Base-by-base conservation (phyloP, 2,329 filamentous ascomycete genomes). In the Cladophialophora carrionii region DNA sequence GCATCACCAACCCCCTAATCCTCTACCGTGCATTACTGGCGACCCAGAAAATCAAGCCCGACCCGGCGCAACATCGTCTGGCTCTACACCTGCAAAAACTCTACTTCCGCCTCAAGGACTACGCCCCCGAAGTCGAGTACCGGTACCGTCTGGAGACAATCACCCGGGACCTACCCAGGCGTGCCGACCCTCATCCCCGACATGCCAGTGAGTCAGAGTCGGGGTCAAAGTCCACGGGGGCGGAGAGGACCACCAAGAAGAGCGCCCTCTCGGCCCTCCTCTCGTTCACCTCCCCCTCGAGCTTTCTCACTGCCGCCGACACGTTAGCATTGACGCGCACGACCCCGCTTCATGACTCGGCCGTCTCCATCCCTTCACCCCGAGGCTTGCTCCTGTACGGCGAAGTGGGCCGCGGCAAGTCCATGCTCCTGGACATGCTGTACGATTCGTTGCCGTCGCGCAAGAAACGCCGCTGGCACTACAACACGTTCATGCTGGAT, bases 401-500 rank as follows among this genome's bases (percentile, higher is more conserved):
- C 6, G 90, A 92, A 73, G 91, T 95, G 1, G 91, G 91, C 10
- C 92, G 89, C 0, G 90, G 91, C 14, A 95, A 95, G 75, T 90
- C 87, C 4, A 92, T 95, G 89, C 83, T 95, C n/a, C 83, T 93
- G 14, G 90, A 94, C 72, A 79, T 95, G 0, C 85, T 95, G n/a
- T 89, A 90, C 14, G 88, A 92, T 58, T 89, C 88, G 57, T 78
- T 95, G 3, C 91, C 91, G 1, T 92, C 87, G 17, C 80, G 82
- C 52, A 88, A 87, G 72, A 94, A 94, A 79, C 82, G 84, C 71
- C 81, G 90, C 65, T 92, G 89, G 87, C 91, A 94, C 74, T 95
- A 92, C 77, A 92, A 91, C 74, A 92, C 89, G 0, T 95, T 95
- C 72, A 95, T 95, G 89, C 80, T 94, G 8, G 88, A 93, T 70